A percentile compares a stretch with the other conserved stretches of the same genome.
Evolutionary conservation across 306 rosid genomes (phyloP).

Genomic region (Quercus parvula): DNA sequence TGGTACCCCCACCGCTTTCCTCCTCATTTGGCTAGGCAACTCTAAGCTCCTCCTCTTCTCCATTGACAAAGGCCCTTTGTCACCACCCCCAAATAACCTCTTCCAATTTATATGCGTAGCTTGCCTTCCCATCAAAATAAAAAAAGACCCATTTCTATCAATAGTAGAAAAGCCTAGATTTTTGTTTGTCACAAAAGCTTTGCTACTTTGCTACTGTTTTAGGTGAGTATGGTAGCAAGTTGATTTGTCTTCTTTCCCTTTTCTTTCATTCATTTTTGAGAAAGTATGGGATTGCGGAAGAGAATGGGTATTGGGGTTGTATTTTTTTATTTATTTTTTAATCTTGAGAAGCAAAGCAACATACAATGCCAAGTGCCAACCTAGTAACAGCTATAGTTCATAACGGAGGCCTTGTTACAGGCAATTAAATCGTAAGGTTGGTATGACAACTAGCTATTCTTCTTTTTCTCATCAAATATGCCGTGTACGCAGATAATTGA

Average conservation of each 20-base stretch:
- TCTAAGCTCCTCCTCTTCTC: constrained; percentile 32
- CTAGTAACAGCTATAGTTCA: constrained; percentile 93
- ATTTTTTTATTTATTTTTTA: no score
- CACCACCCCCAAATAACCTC: no score
- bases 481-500: constrained; percentile 70
- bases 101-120: constrained; percentile 1
- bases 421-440: constrained; percentile 17
- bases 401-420: constrained; percentile 97
- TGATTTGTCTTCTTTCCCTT: no score
- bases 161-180: neutral
- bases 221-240: no score
- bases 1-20: constrained; percentile 27
- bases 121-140: no score
- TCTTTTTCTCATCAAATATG: neutral
- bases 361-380: constrained; percentile 63
- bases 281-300: no score
- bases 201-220: no score
- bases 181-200: no score
- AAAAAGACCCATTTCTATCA: neutral
- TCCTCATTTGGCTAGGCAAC: constrained; percentile 34
- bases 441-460: neutral
- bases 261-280: no score
- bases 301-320: no score
- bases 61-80: no score
- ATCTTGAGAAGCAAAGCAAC: constrained; percentile 87